These are phyloP conservation scores for Pisolithus albus DNA, from an alignment of 768 basidiomycete species.

Conservation along the genomic window DNA sequence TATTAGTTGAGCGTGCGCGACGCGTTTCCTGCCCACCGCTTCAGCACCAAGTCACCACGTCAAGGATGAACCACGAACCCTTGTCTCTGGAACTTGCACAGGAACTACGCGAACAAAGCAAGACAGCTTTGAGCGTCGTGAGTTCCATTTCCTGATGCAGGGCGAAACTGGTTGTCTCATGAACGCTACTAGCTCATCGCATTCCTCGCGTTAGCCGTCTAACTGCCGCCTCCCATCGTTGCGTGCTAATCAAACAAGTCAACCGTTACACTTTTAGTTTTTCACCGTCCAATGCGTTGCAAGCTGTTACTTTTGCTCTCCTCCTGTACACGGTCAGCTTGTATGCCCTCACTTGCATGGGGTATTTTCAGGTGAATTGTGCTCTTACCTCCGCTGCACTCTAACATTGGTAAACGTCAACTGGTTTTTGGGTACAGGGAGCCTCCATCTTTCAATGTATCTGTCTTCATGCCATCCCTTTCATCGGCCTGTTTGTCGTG, in stretches of 20 bases:
- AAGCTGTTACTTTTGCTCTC: constrained; percentile 18
- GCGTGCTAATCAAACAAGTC: too few relatives aligned
- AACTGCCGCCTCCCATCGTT: not conserved
- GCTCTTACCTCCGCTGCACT: not conserved
- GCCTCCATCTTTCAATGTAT: constrained; percentile 7
- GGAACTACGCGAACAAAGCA: constrained; percentile 19
- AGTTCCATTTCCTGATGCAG: not conserved
- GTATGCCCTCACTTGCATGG: constrained; percentile 13
- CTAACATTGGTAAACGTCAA: not conserved
- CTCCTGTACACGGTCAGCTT: constrained; percentile 26
- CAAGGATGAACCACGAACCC: not conserved
- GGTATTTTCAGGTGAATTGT: constrained; percentile 13
- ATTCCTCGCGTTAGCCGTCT: constrained; percentile 19
- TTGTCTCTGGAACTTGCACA: constrained; percentile 10
- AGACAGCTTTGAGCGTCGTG: constrained; percentile 17
- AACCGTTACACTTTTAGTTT: constrained; percentile 1
- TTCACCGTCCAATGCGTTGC: constrained; percentile 13
- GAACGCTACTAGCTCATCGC: not conserved
- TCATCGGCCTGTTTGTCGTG: constrained; percentile 20
- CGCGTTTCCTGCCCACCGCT: too few relatives aligned
- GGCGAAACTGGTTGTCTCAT: too few relatives aligned
- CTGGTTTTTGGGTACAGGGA: constrained; percentile 5
- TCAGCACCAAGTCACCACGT: not conserved
- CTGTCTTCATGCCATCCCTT: constrained; percentile 20
- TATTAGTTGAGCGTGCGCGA: too few relatives aligned